phyloP scores from a whole-genome alignment of 768 basidiomycete genomes.

The Pleurotus tuber-regium region DNA sequence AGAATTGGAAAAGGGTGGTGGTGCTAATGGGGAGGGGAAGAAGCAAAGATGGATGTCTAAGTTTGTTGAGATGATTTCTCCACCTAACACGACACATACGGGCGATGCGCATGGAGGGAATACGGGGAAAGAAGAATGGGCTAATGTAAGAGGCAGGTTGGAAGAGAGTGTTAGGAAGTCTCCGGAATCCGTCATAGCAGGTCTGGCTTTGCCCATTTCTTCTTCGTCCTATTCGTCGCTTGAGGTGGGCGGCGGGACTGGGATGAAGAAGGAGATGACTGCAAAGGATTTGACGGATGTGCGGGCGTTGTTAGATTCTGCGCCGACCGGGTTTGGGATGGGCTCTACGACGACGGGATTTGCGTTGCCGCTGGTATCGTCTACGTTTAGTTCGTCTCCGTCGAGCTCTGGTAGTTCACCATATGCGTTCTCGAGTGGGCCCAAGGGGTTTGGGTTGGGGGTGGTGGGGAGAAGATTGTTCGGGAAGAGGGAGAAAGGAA shows the following conservation, averaged over 20 bases:
- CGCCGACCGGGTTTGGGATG: background rate
- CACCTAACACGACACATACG: background rate
- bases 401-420: background rate
- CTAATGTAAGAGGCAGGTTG: background rate
- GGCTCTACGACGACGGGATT: background rate
- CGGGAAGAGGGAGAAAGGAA: background rate
- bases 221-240: too few species aligned
- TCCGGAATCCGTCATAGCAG: background rate
- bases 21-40: background rate
- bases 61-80: conserved; percentile 1
- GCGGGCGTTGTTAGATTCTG: background rate
- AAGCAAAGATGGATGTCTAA: background rate
- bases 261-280: too few species aligned
- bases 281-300: background rate
- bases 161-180: background rate
- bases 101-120: background rate
- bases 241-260: too few species aligned
- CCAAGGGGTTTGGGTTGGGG: background rate
- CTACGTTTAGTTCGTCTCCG: background rate
- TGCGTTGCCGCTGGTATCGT: background rate
- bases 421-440: background rate
- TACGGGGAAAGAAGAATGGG: background rate
- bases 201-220: too few species aligned
- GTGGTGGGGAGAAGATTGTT: background rate
- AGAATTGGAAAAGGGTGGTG: background rate